Base-by-base conservation (phyloP, 495 filamentous ascomycete genomes). In the Aeminium ludgeri region DNA sequence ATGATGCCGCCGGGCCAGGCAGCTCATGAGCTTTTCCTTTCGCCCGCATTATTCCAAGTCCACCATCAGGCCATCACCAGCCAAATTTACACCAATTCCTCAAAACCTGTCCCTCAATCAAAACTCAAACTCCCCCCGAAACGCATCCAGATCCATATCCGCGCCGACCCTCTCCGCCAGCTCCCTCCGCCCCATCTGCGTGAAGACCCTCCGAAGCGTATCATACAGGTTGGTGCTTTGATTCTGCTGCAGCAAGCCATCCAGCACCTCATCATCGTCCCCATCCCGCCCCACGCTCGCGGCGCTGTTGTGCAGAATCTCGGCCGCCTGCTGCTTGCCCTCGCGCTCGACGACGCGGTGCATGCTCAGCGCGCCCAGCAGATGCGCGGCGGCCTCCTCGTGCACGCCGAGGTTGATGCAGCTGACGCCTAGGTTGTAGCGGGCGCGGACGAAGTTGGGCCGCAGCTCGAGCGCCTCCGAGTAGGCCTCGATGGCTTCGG, bases 381-480 rank as follows among this genome's bases (percentile, higher is more conserved):
- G 70, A 59, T 97, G 89, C 48, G 85, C 80, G 3, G 91, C 89
- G 0, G 89, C 89, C 64, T 95, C 82, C 13, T 77, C 76, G 54
- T 80, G 86, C 60, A 86, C 94, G 16, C 86, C 86, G 45, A 97
- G 93, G 59, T 97, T 97, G 57, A 97, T 96, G 59, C 89, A 97
- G 12, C 72, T 79, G 4, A 97, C 89, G 30, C 89, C 89, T 6
- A 97, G 74, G 61, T 97, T 97, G 62, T 97, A 97, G 8, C 89
- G 75, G 4, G 89, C 89, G 28, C 89, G 80, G 17, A 96, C 91
- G 52, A 97, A 97, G 65, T 95, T 95, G 29, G 86, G 78, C 50
- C 82, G 79, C 36, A 95, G 73, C 39, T 72, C 76, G 10, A 97
- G 67, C 0, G 89, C 89, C 47, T 82, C 79, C 57, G 93, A 86